Evolutionary conservation across 768 basidiomycete species (phyloP).

Genomic region (Lentinula sp.): DNA sequence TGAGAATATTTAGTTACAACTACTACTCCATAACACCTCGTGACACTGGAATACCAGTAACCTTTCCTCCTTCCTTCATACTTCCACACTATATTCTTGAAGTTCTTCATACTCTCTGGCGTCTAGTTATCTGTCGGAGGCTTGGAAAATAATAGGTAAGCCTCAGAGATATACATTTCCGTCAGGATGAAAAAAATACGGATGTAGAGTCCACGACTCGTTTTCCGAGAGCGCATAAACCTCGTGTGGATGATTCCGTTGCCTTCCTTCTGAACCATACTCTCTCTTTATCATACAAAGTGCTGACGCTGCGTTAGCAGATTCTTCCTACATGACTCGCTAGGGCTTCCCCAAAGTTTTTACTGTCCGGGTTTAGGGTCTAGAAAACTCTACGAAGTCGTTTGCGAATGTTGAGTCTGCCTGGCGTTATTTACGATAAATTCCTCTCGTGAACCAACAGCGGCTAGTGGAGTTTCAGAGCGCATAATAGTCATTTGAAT

Average conservation of each 20-base stretch:
- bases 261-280: conserved; percentile 7
- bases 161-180: too few relatives aligned
- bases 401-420: too few relatives aligned
- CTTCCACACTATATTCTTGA: too few relatives aligned
- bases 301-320: not conserved
- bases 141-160: not conserved
- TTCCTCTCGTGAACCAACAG: too few relatives aligned
- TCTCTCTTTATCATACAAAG: not conserved
- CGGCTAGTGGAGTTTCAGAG: not conserved
- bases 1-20: too few relatives aligned
- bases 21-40: too few relatives aligned
- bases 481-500: conserved; percentile 2
- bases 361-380: not conserved
- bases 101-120: too few relatives aligned
- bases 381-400: too few relatives aligned
- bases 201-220: conserved; percentile 1
- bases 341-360: not conserved
- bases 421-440: too few relatives aligned
- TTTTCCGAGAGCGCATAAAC: conserved; percentile 9
- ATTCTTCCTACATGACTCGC: not conserved
- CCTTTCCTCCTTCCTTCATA: too few relatives aligned
- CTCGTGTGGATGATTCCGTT: conserved; percentile 9
- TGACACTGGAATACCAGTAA: too few relatives aligned
- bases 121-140: too few relatives aligned
- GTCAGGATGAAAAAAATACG: not conserved